Conservation (phyloP, 345 rosid species). For the Boechera stricta region DNA sequence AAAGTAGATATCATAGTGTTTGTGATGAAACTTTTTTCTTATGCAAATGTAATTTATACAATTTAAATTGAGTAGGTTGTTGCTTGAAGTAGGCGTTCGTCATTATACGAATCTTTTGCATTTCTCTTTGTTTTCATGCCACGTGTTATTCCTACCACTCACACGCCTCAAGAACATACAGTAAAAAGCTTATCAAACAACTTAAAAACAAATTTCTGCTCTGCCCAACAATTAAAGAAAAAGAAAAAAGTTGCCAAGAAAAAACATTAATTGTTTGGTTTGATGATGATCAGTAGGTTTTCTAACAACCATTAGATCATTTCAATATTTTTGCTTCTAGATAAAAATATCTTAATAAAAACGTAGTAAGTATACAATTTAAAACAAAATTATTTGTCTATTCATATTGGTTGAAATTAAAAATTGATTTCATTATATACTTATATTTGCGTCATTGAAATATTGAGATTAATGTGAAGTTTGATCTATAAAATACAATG, state of each 20-base stretch:
- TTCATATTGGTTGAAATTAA: too few relatives aligned
- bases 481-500: background rate
- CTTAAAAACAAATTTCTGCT: background rate
- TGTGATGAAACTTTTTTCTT: background rate
- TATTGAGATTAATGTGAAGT: background rate
- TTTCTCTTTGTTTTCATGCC: slow-evolving; percentile 24
- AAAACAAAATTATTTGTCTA: too few relatives aligned
- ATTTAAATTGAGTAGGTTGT: slow-evolving; percentile 31
- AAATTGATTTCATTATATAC: too few relatives aligned
- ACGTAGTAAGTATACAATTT: too few relatives aligned
- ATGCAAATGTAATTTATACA: background rate
- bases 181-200: background rate
- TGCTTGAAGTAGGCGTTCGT: slow-evolving; percentile 40
- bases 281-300: too few relatives aligned
- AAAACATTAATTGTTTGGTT: too few relatives aligned
- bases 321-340: too few relatives aligned
- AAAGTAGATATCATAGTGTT: slow-evolving; percentile 9
- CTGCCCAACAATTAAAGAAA: background rate
- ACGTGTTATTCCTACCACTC: slow-evolving; percentile 25
- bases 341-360: too few relatives aligned
- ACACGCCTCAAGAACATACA: slow-evolving; percentile 17
- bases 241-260: background rate
- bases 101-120: slow-evolving; percentile 12
- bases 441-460: background rate
- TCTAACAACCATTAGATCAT: too few relatives aligned